Percentiles rank a stretch among this genome's conserved stretches.
phyloP scores from a whole-genome alignment of 2,329 filamentous ascomycete species.

The Coniosporium uncinatum region DNA sequence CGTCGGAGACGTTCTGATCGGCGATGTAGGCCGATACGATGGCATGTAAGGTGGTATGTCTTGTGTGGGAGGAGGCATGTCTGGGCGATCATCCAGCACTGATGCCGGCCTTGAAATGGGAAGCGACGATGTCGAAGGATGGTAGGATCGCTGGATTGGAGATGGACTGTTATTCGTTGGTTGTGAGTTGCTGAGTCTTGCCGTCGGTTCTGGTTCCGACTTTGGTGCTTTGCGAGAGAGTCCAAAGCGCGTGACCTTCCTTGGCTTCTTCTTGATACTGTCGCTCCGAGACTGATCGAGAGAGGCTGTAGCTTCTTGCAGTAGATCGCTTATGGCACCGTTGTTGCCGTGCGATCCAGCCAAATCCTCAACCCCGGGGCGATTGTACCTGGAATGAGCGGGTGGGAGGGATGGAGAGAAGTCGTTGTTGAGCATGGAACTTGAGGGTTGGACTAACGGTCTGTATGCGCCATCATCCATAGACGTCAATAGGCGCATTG shows the following conservation, averaged over 20 bases:
- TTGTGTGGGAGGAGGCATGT: conserved; percentile 48
- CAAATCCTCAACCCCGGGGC: conserved; percentile 7
- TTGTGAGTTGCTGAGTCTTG: not conserved
- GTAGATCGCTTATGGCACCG: conserved; percentile 34
- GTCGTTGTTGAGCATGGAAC: conserved; percentile 7
- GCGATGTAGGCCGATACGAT: conserved; percentile 36
- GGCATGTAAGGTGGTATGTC: conserved; percentile 57
- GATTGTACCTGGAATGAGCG: conserved; percentile 16
- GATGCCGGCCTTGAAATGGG: conserved; percentile 41
- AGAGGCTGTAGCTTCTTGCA: conserved; percentile 30
- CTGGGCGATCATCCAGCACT: conserved; percentile 41
- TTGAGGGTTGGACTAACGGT: conserved; percentile 30
- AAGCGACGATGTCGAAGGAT: conserved; percentile 36
- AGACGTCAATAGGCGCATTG: conserved; percentile 44
- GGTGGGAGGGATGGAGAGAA: conserved; percentile 8
- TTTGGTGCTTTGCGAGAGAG: not conserved
- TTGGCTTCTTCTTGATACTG: conserved; percentile 8
- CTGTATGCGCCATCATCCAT: conserved; percentile 33
- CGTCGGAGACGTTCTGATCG: conserved; percentile 44
- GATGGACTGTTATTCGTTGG: conserved; percentile 25
- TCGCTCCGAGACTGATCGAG: conserved; percentile 11
- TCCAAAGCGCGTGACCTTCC: conserved; percentile 6
- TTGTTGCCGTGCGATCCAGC: conserved; percentile 19
- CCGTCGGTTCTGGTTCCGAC: not conserved
- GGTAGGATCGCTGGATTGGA: conserved; percentile 39